Percentiles rank a stretch among this genome's conserved stretches.
Evolutionary conservation across 2,329 filamentous ascomycete species (phyloP).

Genomic region (Pseudogymnoascus sp.): DNA sequence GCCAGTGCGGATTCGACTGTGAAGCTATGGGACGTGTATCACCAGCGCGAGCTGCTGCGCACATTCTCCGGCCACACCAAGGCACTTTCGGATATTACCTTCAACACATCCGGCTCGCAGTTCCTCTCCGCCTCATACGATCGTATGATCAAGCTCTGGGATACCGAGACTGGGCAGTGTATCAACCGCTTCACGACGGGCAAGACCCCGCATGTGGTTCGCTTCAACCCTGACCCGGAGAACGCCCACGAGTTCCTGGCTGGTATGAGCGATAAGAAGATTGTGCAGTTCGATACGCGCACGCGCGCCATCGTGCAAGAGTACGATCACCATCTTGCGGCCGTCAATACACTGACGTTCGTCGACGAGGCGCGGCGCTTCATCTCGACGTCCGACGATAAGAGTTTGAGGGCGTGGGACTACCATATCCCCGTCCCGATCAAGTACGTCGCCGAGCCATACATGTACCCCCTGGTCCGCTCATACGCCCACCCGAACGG

Average conservation of each 20-base stretch:
- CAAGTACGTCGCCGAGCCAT: constrained; percentile 94
- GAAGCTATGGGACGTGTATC: constrained; percentile 92
- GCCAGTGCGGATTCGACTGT: constrained; percentile 85
- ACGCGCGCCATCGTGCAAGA: constrained; percentile 79
- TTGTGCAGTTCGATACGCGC: constrained; percentile 90
- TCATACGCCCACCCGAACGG: constrained; percentile 77
- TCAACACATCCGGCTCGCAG: constrained; percentile 72
- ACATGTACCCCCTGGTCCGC: constrained; percentile 95
- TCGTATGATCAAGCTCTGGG: constrained; percentile 95
- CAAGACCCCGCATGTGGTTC: constrained; percentile 89
- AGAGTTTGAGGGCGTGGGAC: constrained; percentile 93
- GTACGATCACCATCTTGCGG: constrained; percentile 96
- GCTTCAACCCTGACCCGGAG: constrained; percentile 77
- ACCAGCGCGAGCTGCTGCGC: constrained; percentile 77
- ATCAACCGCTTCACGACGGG: constrained; percentile 84
- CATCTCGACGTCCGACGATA: constrained; percentile 97
- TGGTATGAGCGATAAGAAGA: constrained; percentile 98
- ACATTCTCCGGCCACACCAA: constrained; percentile 90
- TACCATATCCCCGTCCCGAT: constrained; percentile 98
- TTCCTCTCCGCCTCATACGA: constrained; percentile 93
- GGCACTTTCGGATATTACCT: constrained; percentile 80
- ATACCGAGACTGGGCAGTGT: constrained; percentile 89
- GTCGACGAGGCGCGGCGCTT: constrained; percentile 91
- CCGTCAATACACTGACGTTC: constrained; percentile 95
- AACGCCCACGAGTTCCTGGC: constrained; percentile 85